phyloP scores from a whole-genome alignment of 2,329 filamentous ascomycete genomes.

The Pseudodiploospora longispora region DNA sequence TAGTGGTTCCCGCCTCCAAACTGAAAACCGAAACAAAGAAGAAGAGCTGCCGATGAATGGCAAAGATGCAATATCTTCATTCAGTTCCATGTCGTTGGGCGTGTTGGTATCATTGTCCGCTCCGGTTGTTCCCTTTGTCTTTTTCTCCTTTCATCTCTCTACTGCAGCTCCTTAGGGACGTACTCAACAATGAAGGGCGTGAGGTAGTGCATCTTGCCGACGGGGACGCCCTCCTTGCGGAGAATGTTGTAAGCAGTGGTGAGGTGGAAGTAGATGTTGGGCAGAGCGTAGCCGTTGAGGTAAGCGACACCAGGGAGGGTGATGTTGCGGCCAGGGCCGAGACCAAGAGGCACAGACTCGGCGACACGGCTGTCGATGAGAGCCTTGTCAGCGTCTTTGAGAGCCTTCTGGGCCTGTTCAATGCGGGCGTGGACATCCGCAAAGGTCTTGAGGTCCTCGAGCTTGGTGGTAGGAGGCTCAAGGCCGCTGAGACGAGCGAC shows the following conservation, averaged over 20 bases:
- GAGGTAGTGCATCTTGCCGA: constrained; percentile 54
- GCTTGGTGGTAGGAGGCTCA: constrained; percentile 16
- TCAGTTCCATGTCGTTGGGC: no score
- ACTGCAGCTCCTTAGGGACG: constrained; percentile 5
- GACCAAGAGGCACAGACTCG: constrained; percentile 20
- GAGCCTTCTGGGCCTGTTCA: constrained; percentile 17
- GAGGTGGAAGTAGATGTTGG: constrained; percentile 59
- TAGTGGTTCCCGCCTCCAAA: no score
- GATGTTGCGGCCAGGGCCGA: constrained; percentile 20
- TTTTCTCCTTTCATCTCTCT: background rate
- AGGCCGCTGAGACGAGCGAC: constrained; percentile 24
- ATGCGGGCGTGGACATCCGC: constrained; percentile 28
- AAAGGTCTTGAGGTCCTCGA: constrained; percentile 23
- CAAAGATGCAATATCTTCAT: no score
- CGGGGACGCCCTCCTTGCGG: constrained; percentile 49
- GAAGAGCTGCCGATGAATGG: no score
- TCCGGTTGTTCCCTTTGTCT: no score
- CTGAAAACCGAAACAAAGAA: no score
- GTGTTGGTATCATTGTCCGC: no score
- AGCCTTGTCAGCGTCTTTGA: constrained; percentile 25
- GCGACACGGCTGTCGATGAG: constrained; percentile 23
- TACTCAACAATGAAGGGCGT: constrained; percentile 22
- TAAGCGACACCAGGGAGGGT: constrained; percentile 30
- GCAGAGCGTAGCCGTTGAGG: constrained; percentile 39
- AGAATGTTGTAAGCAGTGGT: constrained; percentile 52